Conservation (phyloP, 2,329 filamentous ascomycete genomes). For the Neocucurbitaria cava region DNA sequence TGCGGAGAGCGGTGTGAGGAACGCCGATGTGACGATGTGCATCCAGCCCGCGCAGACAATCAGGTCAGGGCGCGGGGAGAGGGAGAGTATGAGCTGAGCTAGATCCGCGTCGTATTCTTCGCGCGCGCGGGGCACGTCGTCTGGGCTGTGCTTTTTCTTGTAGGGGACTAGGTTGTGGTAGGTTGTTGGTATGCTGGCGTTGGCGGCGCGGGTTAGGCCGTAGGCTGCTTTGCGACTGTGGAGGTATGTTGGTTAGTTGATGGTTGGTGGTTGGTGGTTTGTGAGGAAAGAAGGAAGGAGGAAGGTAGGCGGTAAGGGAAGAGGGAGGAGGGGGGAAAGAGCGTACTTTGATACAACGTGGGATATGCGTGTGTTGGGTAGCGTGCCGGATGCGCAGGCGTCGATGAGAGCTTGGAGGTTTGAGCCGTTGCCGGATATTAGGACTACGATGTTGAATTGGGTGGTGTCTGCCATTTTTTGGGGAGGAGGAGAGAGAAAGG, state of each 20-base stretch:
- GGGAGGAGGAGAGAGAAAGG: not conserved
- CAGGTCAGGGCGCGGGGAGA: slow-evolving; percentile 82
- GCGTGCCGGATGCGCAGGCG: slow-evolving; percentile 56
- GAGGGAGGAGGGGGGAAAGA: not conserved
- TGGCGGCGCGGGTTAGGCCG: slow-evolving; percentile 67
- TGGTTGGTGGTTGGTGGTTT: no score
- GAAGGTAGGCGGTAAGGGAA: no score
- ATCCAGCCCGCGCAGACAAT: slow-evolving; percentile 84
- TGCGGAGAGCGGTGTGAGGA: slow-evolving; percentile 71
- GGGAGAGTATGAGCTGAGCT: slow-evolving; percentile 84
- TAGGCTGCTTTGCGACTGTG: slow-evolving; percentile 62
- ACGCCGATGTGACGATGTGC: slow-evolving; percentile 80
- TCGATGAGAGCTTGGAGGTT: slow-evolving; percentile 82
- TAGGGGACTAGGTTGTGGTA: slow-evolving; percentile 84
- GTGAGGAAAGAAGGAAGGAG: no score
- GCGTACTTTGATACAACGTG: slow-evolving; percentile 65
- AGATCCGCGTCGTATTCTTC: slow-evolving; percentile 95
- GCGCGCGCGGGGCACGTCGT: slow-evolving; percentile 56
- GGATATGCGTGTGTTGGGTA: slow-evolving; percentile 62
- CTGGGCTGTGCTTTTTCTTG: slow-evolving; percentile 70
- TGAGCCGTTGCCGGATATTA: slow-evolving; percentile 69
- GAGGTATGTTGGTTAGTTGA: not conserved
- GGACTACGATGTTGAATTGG: slow-evolving; percentile 65
- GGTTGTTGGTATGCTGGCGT: slow-evolving; percentile 70
- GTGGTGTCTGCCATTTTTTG: slow-evolving; percentile 32